Evolutionary conservation across 306 rosid genomes (phyloP).

Genomic region (Rosa lucieae): DNA sequence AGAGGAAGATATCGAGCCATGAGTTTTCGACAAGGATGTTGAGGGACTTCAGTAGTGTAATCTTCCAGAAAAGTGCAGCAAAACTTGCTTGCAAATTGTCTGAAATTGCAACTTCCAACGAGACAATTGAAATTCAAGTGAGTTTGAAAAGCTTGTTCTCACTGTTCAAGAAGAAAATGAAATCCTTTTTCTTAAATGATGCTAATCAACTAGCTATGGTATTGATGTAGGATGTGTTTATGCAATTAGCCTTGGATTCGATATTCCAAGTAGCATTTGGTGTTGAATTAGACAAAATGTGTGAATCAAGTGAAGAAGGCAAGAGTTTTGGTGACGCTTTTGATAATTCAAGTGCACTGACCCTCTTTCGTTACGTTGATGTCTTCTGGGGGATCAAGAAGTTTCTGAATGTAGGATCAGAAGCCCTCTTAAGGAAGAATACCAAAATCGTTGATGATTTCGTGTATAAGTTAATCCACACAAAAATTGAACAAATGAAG

Average conservation of each 20-base stretch:
- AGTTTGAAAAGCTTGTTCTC: conserved; percentile 14
- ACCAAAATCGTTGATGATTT: conserved; percentile 47
- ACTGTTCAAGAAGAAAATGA: conserved; percentile 8
- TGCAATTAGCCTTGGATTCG: conserved; percentile 69
- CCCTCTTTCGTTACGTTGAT: conserved; percentile 65
- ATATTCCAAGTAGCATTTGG: conserved; percentile 83
- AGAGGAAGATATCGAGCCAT: conserved; percentile 70
- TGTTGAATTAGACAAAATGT: conserved; percentile 67
- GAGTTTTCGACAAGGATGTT: conserved; percentile 70
- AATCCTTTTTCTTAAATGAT: conserved; percentile 8
- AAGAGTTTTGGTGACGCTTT: conserved; percentile 56
- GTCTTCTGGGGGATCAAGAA: conserved; percentile 70
- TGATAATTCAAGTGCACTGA: conserved; percentile 57
- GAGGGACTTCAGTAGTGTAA: conserved; percentile 53
- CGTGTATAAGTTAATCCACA: conserved; percentile 49
- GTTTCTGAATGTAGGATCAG: conserved; percentile 67
- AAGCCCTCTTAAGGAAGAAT: conserved; percentile 43
- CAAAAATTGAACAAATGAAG: conserved; percentile 49
- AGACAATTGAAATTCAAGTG: conserved; percentile 63
- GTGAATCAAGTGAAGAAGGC: conserved; percentile 77
- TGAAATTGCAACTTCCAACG: conserved; percentile 47
- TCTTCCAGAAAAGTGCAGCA: conserved; percentile 66
- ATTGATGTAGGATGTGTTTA: conserved; percentile 49
- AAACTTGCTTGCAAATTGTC: conserved; percentile 58
- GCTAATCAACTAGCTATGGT: not conserved